These are phyloP conservation scores for Trichoderma sp. DNA, from an alignment of 2,329 filamentous ascomycete genomes.

Conservation along the genomic window DNA sequence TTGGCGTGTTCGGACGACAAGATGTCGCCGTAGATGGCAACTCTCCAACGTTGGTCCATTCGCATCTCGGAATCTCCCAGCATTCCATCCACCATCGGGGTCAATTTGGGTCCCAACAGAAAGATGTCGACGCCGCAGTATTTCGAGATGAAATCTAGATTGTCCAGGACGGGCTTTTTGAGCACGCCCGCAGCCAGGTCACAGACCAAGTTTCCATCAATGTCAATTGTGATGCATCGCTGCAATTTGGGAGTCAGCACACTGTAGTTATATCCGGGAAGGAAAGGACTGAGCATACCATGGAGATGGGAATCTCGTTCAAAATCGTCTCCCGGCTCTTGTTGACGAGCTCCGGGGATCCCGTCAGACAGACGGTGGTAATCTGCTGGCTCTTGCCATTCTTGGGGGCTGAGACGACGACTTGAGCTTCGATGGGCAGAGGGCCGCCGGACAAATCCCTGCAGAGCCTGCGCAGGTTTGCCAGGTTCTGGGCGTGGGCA, in stretches of 20 bases:
- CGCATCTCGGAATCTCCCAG: slow-evolving; percentile 80
- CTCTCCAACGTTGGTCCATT: slow-evolving; percentile 85
- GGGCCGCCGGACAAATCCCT: slow-evolving; percentile 72
- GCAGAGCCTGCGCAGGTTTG: slow-evolving; percentile 76
- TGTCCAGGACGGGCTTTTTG: slow-evolving; percentile 74
- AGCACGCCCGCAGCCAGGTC: slow-evolving; percentile 68
- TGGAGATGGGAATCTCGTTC: slow-evolving; percentile 86
- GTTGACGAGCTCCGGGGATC: slow-evolving; percentile 82
- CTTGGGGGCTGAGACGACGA: slow-evolving; percentile 80
- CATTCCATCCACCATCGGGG: slow-evolving; percentile 72
- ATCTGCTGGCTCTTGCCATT: slow-evolving; percentile 65
- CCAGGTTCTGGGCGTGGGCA: slow-evolving; percentile 86
- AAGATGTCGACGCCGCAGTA: slow-evolving; percentile 97
- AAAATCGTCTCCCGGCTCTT: slow-evolving; percentile 87
- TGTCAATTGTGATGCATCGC: slow-evolving; percentile 91
- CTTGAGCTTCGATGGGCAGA: slow-evolving; percentile 77
- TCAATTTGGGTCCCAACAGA: slow-evolving; percentile 84
- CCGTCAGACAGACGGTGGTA: slow-evolving; percentile 89
- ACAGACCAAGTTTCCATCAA: slow-evolving; percentile 87
- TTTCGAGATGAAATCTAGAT: slow-evolving; percentile 81
- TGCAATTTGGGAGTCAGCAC: slow-evolving; percentile 42
- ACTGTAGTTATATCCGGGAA: background rate
- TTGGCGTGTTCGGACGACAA: slow-evolving; percentile 97
- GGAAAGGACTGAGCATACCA: slow-evolving; percentile 63
- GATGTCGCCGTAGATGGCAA: slow-evolving; percentile 93